Base-by-base conservation (phyloP, 78 protist genomes). In the Chrysochromulina tobinii region DNA sequence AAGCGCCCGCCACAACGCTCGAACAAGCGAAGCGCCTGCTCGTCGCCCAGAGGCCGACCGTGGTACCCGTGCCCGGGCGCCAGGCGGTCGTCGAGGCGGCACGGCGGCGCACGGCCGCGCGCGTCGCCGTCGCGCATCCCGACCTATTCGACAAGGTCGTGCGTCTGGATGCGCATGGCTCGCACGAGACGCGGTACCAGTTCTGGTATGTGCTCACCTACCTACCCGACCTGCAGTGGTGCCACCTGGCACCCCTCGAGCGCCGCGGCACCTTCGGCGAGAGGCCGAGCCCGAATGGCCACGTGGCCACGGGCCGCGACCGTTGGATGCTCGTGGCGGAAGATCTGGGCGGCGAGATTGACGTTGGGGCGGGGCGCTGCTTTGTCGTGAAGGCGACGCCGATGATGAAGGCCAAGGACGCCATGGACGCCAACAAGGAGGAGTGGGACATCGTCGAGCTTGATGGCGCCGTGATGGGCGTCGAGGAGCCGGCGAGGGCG, bases 161-260 rank as follows among this genome's bases (percentile, higher is more conserved):
- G 25, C 15, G 12, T 1, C 6, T 75, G 7, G 83, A 75, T 7
- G 83, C 58, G 58, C 38, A 38, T 38, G 38, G 38, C 38, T 38
- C 38, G 38, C 38, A 38, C 38, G 83, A 75, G 83, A 57, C 38
- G 25, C 58, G 11, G 57, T 17, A 27, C n/a, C 9, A 2, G 59
- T 27, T 15, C n/a, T 75, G 57, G 59, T 68, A 68, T 50, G 77
- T 68, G 15, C 83, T 75, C 57, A 75, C 83, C 25, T 75, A 75
- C 57, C 67, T 81, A 0, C 87, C 91, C 25, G 91, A 88, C 83
- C 6, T 88, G 61, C 91, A 88, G 58, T 88, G 91, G 91, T 88
- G 91, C 83, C 91, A 59, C 91, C 61, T 88, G n/a, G 91, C 91
- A 23, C 84, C 55, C 51, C 73, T 88, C 61, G 69, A 18, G 67